Base-by-base conservation (phyloP, 2,329 filamentous ascomycete species). In the Fusarium foetens region DNA sequence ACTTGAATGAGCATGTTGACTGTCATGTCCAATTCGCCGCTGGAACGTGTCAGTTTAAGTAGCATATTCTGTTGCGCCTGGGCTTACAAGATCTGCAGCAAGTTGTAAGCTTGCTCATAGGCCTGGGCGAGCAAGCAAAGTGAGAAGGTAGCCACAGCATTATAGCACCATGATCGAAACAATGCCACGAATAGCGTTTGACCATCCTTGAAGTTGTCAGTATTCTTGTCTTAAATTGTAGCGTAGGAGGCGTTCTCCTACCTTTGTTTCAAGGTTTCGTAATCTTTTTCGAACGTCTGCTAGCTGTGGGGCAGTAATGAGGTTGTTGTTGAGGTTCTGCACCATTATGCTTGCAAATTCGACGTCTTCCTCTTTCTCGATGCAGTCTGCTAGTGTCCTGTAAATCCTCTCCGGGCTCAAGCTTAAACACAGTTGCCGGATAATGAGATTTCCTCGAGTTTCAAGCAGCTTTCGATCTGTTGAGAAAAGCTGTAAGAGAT, bases 311-410 rank as follows among this genome's bases (percentile, higher is more conserved):
- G 97, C 96, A 4, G 97, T 99, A 73, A 99, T 98, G 60, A 99
- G 90, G 77, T 99, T 99, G 81, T 99, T 99, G 84, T 99, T 99
- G 58, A 99, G 87, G 77, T 98, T 98, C 81, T 99, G 96, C 35
- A 99, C 94, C 96, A 99, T 99, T 76, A 99, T 98, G 79, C 95
- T 98, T 21, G 96, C 95, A 82, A 99, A 99, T 80, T 99, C 97
- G 45, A 99, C 90, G 79, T 99, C 96, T 83, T 98, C 96, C 81
- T 99, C 96, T 79, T 95, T 97, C 81, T 98, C 96, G 14, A 99
- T 93, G 75, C 96, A 98, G 76, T 99, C 96, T 31, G 96, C 97
- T 71, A 99, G 86, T 5, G 94, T 98, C 36, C 96, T 91, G 79
- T 98, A 99, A 65, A 99, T 99, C 49, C 95, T 90, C 80, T 99